These are phyloP conservation scores for Sordaria brevicollis DNA, from an alignment of 495 filamentous ascomycete genomes.

Conservation along the genomic window DNA sequence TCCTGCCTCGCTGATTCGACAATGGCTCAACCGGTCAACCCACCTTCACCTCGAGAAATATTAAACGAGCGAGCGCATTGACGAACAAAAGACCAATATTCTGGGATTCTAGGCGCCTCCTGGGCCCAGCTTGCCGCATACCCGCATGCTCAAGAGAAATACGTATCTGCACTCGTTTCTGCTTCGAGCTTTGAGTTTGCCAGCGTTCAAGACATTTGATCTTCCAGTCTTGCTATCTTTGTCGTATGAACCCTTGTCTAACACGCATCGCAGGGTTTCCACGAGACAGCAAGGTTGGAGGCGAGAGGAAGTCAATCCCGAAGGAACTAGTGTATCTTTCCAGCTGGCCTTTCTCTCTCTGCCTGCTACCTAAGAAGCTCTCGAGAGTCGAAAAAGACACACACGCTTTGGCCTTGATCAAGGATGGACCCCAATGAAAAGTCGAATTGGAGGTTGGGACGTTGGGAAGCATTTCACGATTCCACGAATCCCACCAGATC, in stretches of 20 bases:
- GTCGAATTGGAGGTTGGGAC: background rate
- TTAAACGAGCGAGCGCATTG: background rate
- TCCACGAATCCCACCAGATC: background rate
- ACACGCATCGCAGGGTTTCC: background rate
- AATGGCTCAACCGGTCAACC: background rate
- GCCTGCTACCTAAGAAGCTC: background rate
- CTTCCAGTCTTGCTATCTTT: background rate
- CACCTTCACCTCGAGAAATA: background rate
- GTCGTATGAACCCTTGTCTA: background rate
- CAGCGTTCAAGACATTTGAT: background rate
- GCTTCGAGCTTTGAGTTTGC: background rate
- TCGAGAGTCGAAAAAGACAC: background rate
- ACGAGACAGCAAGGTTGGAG: background rate
- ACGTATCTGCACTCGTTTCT: background rate
- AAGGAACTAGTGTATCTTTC: background rate
- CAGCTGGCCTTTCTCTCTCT: background rate
- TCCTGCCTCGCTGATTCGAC: background rate
- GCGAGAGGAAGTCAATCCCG: background rate
- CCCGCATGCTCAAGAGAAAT: background rate
- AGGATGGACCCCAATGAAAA: background rate
- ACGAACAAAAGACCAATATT: background rate
- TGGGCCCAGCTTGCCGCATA: background rate
- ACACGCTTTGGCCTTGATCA: background rate
- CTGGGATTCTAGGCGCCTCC: background rate
- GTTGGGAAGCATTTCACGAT: background rate